Evolutionary conservation across 495 filamentous ascomycete genomes (phyloP), one percentile per base, ranked within the genome.

Genomic region (Penicillium turbatum): DNA sequence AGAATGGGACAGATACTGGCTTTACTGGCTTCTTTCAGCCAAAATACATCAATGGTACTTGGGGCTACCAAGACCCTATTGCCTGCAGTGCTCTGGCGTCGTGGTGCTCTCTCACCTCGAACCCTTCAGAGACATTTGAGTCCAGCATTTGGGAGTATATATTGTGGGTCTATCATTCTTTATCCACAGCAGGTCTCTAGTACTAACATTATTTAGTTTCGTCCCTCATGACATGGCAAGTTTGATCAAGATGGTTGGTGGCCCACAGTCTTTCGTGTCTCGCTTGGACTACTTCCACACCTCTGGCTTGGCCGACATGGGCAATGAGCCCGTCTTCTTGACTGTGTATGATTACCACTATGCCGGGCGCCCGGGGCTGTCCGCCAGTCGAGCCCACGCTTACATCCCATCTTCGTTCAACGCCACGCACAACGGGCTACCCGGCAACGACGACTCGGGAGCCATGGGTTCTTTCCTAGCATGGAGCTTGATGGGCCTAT

Each of bases 311-410:
- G 82, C 83, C 26, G 85, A 88, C 55, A 84, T 89, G 37, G 82
- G 85, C 16, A 87, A 90, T 60, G 86, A 90, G 53, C 86, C 82
- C 6, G 75, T 85, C 1, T 88, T 89, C 64, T 66, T 90, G 3
- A 85, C 83, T 0, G 82, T 87, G 0, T 88, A 80, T 59, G 82
- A 86, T 60, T 88, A 85, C 51, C 86, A 88, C 66, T 89, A 88
- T 56, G 84, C 82, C 2, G 86, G 85, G 4, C 76, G 86, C 0
- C 86, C 86, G 0, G 85, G 66, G 0, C 72, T 88, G 4, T 88
- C 85, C 0, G 75, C 85, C 0, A 62, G 74, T 15, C 81, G 82
- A 19, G 72, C 72, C 4, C 85, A 87, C 63, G 74, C 62, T 56
- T 89, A 88, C 61, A 87, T 89, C 52, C 85, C 86, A 0, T 66